phyloP scores from a whole-genome alignment of 768 basidiomycete species.

The Boletus rubroflammeus region DNA sequence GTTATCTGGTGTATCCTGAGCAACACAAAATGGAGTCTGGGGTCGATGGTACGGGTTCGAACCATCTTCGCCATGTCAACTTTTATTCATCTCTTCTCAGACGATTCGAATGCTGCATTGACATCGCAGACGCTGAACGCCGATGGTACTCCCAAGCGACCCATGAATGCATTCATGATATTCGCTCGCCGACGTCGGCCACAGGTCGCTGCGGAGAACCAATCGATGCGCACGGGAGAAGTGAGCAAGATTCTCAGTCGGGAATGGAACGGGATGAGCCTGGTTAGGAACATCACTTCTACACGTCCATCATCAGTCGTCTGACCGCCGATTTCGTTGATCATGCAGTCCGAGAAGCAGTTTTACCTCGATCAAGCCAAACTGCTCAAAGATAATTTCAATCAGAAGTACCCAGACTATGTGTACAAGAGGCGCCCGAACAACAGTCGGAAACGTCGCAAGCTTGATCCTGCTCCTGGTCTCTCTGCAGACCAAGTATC shows the following conservation, averaged over 20 bases:
- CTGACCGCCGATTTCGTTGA: slow-evolving; percentile 13
- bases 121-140: slow-evolving; percentile 80
- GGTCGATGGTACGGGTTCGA: slow-evolving; percentile 40
- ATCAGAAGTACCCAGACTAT: slow-evolving; percentile 83
- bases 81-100: slow-evolving; percentile 23
- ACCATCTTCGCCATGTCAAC: slow-evolving; percentile 7
- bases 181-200: slow-evolving; percentile 80
- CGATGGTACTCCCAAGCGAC: slow-evolving; percentile 84
- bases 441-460: slow-evolving; percentile 70
- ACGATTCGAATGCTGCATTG: slow-evolving; percentile 45
- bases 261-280: slow-evolving; percentile 79
- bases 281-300: slow-evolving; percentile 43
- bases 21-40: slow-evolving; percentile 43
- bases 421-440: slow-evolving; percentile 86
- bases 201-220: slow-evolving; percentile 83
- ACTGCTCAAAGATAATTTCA: slow-evolving; percentile 81
- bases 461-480: slow-evolving; percentile 33
- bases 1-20: slow-evolving; percentile 29
- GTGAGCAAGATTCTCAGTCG: slow-evolving; percentile 85
- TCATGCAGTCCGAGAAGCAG: slow-evolving; percentile 67
- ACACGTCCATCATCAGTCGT: background rate
- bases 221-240: slow-evolving; percentile 86
- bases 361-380: slow-evolving; percentile 88
- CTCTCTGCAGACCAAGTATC: slow-evolving; percentile 30
- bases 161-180: slow-evolving; percentile 95